Evolutionary conservation across 331 rosid genomes (phyloP), one percentile per base, ranked within the genome.

Genomic region (Cydonia oblonga): DNA sequence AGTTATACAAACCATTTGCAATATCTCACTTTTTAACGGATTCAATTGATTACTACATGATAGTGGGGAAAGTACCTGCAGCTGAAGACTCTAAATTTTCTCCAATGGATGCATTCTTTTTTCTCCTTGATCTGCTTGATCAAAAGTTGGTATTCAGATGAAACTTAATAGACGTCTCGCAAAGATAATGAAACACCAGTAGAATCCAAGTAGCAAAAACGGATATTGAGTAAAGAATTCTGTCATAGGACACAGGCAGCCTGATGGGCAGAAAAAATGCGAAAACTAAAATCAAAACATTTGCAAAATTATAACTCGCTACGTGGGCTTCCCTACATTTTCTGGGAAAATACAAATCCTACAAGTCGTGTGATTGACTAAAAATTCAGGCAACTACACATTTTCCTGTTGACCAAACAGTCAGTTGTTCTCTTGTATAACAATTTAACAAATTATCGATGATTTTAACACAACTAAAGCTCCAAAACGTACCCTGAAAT

Each of bases 71-170:
- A 38, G 11, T 74, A 89, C 97, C 98, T 75, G 96, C 84, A 25
- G 80, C 64, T 12, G 90, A 82, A 81, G 98, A 87, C 73, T 93
- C 97, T 35, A 75, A 85, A 78, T 80, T 91, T 56, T 95, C 98
- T 71, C 97, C 97, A 75, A 81, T 88, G 57, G 96, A 81, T 74
- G 92, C 79, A 85, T 85, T 86, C 86, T 91, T 95, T 81, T 93
- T 95, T 49, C 98, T 89, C 83, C 97, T 88, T 73, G 98, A 91
- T 82, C 99, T 95, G 85, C 85, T 80, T 11, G 32, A 63, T 53
- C 78, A 74, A 77, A 38, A 72, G 60, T 49, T 66, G 64, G 24
- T 22, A 75, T 62, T 70, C 56, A 80, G 68, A 82, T n/a, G 44
- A 69, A 40, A 49, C 44, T 28, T 53, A 12, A 20, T 18, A 71